Percentiles rank a stretch among this genome's conserved stretches.
Conservation (phyloP, 768 basidiomycete species). For the Trametes villosa region DNA sequence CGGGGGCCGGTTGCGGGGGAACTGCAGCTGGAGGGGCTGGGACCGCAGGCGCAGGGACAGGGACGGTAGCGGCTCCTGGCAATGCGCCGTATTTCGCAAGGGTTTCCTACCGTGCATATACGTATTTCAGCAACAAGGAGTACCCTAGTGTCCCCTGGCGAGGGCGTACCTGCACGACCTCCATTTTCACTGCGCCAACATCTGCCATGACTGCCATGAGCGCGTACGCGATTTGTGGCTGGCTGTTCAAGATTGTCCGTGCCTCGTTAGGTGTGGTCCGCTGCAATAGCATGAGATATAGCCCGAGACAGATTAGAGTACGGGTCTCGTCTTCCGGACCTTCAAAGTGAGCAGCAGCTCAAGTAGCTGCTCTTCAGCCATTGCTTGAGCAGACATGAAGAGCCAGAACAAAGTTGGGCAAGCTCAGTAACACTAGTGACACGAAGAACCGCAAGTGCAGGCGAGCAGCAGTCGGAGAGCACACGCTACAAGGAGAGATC, state of each 20-base stretch:
- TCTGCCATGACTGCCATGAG: slow-evolving; percentile 79
- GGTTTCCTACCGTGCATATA: slow-evolving; percentile 56
- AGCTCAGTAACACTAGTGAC: not conserved
- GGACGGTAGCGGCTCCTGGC: slow-evolving; percentile 31
- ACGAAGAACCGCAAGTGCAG: not conserved
- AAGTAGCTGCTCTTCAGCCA: slow-evolving; percentile 68
- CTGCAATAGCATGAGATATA: slow-evolving; percentile 39
- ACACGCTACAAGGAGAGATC: no score
- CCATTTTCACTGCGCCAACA: slow-evolving; percentile 73
- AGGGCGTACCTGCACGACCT: slow-evolving; percentile 68
- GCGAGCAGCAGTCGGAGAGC: no score
- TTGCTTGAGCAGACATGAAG: slow-evolving; percentile 54
- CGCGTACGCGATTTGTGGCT: slow-evolving; percentile 78
- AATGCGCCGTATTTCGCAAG: slow-evolving; percentile 54
- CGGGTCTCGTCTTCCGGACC: slow-evolving; percentile 34
- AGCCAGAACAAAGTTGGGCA: not conserved
- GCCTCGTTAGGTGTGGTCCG: slow-evolving; percentile 78
- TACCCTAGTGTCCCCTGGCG: not conserved
- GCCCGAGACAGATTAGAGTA: not conserved
- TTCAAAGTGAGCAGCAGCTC: slow-evolving; percentile 80
- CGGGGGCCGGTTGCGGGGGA: slow-evolving; percentile 35
- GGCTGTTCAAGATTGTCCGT: slow-evolving; percentile 66
- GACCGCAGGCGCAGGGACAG: slow-evolving; percentile 29
- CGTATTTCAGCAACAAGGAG: not conserved
- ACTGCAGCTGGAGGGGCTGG: slow-evolving; percentile 34